Base-by-base conservation (phyloP, 2,329 filamentous ascomycete species). In the Neospermospora avenae region DNA sequence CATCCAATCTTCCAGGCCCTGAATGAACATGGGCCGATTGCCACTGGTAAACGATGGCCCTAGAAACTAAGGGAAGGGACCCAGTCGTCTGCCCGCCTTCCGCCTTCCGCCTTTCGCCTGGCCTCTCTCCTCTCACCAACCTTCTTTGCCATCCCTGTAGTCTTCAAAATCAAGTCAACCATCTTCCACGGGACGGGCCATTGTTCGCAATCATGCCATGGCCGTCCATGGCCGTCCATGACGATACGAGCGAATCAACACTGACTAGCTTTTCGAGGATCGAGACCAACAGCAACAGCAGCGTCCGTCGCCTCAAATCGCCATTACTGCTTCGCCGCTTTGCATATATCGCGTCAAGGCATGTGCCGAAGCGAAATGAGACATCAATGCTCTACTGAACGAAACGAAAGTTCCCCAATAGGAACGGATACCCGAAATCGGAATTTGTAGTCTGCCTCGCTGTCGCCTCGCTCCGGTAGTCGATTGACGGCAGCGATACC, bases 321-420 rank as follows among this genome's bases (percentile, higher is more conserved):
- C 34, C 51, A 42, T 24, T 41, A 28, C 22, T 20, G 34, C 54
- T 62, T 62, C 59, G 51, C 61, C 62, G 11, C 62, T 28, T 57
- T 22, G 56, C 63, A 60, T 60, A 58, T 51, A n/a, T 18, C 10
- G n/a, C 20, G 28, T 48, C 24, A 37, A 24, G 25, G 39, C n/a
- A 31, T 49, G 41, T 57, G 54, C 60, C 49, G 54, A 48, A 54
- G 51, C 37, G 49, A 57, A 34, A 59, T 58, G 59, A 60, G 57
- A 58, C 42, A 49, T 56, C 57, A 55, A 58, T 59, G 53, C 58
- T 59, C 56, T 60, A 37, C 25, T 59, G 49, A 57, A 39, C n/a
- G 49, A 52, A 53, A 13, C 31, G 20, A 18, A 45, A 51, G 39
- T 44, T 39, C 49, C 45, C 55, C 42, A n/a, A 51, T 24, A 24